These are phyloP conservation scores for Psilocybe tampanensis DNA, from an alignment of 768 basidiomycete species.

Conservation along the genomic window DNA sequence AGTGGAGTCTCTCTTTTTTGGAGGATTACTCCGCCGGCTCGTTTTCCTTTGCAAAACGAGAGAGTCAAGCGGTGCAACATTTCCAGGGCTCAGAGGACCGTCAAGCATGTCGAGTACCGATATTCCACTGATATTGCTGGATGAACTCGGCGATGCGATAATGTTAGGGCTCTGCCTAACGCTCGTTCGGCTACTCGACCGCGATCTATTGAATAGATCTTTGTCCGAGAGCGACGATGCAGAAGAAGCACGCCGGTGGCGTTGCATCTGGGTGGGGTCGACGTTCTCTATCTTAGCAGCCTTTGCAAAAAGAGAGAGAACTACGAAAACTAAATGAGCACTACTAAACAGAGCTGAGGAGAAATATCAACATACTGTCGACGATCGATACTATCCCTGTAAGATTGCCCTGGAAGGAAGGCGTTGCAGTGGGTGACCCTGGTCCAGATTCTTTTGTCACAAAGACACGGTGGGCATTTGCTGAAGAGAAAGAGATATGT, in stretches of 20 bases:
- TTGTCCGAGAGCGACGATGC: constrained; percentile 52
- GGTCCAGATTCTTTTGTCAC: constrained; percentile 65
- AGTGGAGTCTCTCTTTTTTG: constrained; percentile 14
- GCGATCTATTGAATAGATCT: constrained; percentile 38
- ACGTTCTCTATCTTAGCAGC: constrained; percentile 73
- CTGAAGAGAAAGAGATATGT: constrained; percentile 36
- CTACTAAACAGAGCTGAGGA: background rate
- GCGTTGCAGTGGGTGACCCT: constrained; percentile 49
- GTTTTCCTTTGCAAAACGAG: constrained; percentile 21
- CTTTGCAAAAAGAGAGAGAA: constrained; percentile 78
- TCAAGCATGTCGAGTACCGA: constrained; percentile 23
- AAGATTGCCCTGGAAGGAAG: constrained; percentile 48
- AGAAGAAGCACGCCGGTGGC: constrained; percentile 79
- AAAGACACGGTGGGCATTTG: constrained; percentile 80
- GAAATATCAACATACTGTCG: constrained; percentile 78
- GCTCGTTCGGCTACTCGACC: constrained; percentile 44
- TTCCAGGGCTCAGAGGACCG: constrained; percentile 23
- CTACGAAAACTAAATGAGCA: constrained; percentile 33
- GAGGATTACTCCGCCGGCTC: constrained; percentile 21
- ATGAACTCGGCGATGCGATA: constrained; percentile 31
- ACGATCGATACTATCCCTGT: constrained; percentile 83
- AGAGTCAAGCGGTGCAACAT: constrained; percentile 16
- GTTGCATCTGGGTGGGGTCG: constrained; percentile 78
- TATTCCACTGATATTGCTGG: constrained; percentile 13
- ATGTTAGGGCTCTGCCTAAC: constrained; percentile 35